These are phyloP conservation scores for Stenocarpella maydis DNA, from an alignment of 2,329 filamentous ascomycete species.

Conservation along the genomic window DNA sequence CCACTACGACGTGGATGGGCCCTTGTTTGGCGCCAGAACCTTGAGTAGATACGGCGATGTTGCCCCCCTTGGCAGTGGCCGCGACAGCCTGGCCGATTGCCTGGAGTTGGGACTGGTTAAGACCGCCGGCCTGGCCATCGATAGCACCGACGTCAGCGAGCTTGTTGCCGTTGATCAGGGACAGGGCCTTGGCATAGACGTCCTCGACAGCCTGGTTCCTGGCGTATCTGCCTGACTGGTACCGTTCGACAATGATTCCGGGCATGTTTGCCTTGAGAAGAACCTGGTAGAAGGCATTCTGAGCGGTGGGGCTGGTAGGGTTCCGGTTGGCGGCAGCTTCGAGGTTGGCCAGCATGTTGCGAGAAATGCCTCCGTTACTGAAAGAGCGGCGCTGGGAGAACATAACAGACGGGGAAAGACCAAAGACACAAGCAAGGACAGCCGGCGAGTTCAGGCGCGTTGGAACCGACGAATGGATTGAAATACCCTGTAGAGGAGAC, in stretches of 20 bases:
- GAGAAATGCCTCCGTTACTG: constrained; percentile 59
- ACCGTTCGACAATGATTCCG: constrained; percentile 88
- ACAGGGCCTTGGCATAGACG: constrained; percentile 79
- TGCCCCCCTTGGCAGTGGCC: constrained; percentile 73
- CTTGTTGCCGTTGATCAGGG: constrained; percentile 41
- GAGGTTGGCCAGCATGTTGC: constrained; percentile 78
- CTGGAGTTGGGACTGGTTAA: constrained; percentile 72
- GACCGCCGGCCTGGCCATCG: constrained; percentile 47
- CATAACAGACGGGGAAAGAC: constrained; percentile 30
- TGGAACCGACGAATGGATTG: background rate
- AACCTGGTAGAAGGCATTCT: constrained; percentile 93
- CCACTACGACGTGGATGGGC: constrained; percentile 94
- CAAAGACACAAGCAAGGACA: background rate
- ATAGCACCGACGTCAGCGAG: constrained; percentile 41
- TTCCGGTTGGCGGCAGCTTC: constrained; percentile 95
- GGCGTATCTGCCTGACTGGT: constrained; percentile 86
- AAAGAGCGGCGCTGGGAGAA: constrained; percentile 47
- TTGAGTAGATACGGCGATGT: constrained; percentile 62
- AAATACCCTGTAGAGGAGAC: constrained; percentile 10
- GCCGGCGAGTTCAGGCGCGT: background rate
- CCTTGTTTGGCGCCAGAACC: constrained; percentile 79
- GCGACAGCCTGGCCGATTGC: constrained; percentile 84
- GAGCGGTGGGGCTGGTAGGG: constrained; percentile 83
- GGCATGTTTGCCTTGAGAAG: constrained; percentile 93
- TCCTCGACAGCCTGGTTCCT: constrained; percentile 80